A percentile compares a stretch with the other conserved stretches of the same genome.
phyloP scores from a whole-genome alignment of 73 alveolate genomes.

The Symbiodinium natans region DNA sequence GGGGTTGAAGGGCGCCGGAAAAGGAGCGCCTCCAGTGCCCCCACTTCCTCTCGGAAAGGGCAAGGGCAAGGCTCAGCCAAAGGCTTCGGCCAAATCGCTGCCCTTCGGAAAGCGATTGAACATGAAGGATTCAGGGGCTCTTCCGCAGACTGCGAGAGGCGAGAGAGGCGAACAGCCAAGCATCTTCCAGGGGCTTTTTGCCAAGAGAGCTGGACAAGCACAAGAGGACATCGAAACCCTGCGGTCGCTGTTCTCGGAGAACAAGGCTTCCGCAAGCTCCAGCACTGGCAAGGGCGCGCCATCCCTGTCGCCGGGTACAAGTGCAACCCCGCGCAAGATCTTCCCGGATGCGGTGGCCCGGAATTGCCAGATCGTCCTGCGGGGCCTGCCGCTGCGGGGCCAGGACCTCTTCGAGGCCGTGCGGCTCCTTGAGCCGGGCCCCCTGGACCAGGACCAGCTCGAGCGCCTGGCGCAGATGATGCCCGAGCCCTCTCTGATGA shows the following conservation, averaged over 20 bases:
- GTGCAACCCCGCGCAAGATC: slow-evolving; percentile 48
- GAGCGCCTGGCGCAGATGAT: slow-evolving; percentile 69
- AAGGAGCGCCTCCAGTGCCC: slow-evolving; percentile 39
- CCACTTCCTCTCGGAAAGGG: slow-evolving; percentile 23
- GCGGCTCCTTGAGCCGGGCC: slow-evolving; percentile 58
- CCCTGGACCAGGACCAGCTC: slow-evolving; percentile 86
- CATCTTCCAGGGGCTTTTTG: slow-evolving; percentile 65
- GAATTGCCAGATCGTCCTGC: slow-evolving; percentile 67
- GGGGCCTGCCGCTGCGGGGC: slow-evolving; percentile 17
- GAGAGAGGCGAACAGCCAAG: slow-evolving; percentile 20
- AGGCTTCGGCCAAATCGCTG: neutral
- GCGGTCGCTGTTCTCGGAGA: slow-evolving; percentile 46
- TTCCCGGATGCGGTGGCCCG: slow-evolving; percentile 58
- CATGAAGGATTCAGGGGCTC: slow-evolving; percentile 66
- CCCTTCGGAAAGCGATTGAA: slow-evolving; percentile 55
- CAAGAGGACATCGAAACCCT: slow-evolving; percentile 88
- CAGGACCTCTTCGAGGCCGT: slow-evolving; percentile 44
- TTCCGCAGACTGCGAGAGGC: slow-evolving; percentile 66
- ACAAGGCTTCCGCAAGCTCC: neutral
- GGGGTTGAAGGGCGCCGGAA: neutral
- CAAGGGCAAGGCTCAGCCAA: neutral
- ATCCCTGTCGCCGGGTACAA: neutral
- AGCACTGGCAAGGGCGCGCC: neutral
- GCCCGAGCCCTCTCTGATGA: slow-evolving; percentile 56
- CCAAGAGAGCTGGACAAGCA: slow-evolving; percentile 48